Evolutionary conservation across 2,329 filamentous ascomycete genomes (phyloP).

Genomic region (Calonectria pteridis): DNA sequence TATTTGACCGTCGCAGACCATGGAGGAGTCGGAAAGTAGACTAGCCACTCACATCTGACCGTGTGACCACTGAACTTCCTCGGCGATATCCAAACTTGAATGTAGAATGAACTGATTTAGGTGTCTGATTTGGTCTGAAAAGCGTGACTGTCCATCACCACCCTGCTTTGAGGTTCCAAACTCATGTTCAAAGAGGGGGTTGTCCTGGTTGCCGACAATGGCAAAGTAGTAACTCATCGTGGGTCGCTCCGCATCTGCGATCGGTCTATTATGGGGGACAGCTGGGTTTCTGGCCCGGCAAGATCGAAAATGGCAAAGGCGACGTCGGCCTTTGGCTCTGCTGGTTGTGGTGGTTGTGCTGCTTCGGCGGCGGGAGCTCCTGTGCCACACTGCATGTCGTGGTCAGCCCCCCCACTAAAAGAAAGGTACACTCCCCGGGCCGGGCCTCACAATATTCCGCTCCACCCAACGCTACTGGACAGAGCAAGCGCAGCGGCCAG

Average conservation of each 20-base stretch:
- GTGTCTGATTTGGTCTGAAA: conserved; percentile 88
- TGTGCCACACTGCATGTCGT: neutral
- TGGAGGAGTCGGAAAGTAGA: neutral
- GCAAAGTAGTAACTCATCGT: conserved; percentile 98
- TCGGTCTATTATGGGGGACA: neutral
- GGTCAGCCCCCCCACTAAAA: conserved; percentile 7
- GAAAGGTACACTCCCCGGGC: conserved; percentile 6
- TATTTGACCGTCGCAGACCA: neutral
- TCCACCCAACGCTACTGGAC: conserved; percentile 30
- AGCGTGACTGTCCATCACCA: conserved; percentile 91
- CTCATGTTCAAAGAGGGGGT: conserved; percentile 95
- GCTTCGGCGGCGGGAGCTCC: conserved; percentile 1
- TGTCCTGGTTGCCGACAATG: conserved; percentile 95
- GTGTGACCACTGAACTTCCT: conserved; percentile 94
- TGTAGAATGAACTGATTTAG: conserved; percentile 99
- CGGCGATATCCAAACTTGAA: conserved; percentile 92
- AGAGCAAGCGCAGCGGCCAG: conserved; percentile 29
- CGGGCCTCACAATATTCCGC: conserved; percentile 47
- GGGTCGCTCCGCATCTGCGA: conserved; percentile 45
- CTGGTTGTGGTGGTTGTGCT: conserved; percentile 1
- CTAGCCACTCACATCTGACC: conserved; percentile 77
- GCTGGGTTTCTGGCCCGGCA: neutral
- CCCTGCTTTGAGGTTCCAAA: conserved; percentile 97
- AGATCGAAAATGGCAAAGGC: conserved; percentile 13
- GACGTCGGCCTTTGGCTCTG: conserved; percentile 5